Percentiles rank a stretch among this genome's conserved stretches.
phyloP scores from a whole-genome alignment of 768 basidiomycete species.

The Leccinum aurantiacum region DNA sequence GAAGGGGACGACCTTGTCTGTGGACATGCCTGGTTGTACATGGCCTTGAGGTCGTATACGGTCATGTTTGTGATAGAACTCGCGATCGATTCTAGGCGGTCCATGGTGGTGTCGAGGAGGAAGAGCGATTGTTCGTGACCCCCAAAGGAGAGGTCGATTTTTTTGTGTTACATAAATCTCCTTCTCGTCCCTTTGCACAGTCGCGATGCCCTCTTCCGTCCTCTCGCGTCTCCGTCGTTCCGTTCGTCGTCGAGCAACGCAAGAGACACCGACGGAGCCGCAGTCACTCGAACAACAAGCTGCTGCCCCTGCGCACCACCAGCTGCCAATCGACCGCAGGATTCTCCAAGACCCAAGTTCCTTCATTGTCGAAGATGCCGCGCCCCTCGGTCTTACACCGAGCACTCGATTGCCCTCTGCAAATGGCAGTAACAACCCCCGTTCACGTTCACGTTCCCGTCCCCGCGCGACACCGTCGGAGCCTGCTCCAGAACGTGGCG shows the following conservation, averaged over 20 bases:
- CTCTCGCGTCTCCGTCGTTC: constrained; percentile 35
- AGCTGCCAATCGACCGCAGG: constrained; percentile 23
- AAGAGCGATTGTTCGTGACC: constrained; percentile 18
- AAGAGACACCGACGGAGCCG: constrained; percentile 1
- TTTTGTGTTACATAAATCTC: background rate
- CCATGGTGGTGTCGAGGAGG: constrained; percentile 51
- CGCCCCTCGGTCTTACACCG: constrained; percentile 29
- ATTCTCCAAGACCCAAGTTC: constrained; percentile 34
- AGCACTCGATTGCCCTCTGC: constrained; percentile 24
- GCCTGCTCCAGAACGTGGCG: background rate
- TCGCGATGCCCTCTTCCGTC: constrained; percentile 27
- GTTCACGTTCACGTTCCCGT: constrained; percentile 10
- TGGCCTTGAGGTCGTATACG: constrained; percentile 89
- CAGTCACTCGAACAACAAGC: background rate
- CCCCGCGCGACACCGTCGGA: constrained; percentile 3
- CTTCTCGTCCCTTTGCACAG: background rate
- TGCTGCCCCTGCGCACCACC: background rate
- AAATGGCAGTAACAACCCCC: constrained; percentile 1
- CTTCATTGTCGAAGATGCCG: constrained; percentile 12
- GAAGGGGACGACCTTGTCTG: background rate
- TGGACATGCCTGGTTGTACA: constrained; percentile 84
- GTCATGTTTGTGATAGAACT: constrained; percentile 79
- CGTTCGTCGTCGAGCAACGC: constrained; percentile 23
- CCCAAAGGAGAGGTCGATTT: constrained; percentile 26
- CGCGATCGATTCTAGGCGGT: constrained; percentile 73